Evolutionary conservation across 1,284 basidiomycete genomes (phyloP), one percentile per base, ranked within the genome.

Genomic region (Caloboletus firmus): DNA sequence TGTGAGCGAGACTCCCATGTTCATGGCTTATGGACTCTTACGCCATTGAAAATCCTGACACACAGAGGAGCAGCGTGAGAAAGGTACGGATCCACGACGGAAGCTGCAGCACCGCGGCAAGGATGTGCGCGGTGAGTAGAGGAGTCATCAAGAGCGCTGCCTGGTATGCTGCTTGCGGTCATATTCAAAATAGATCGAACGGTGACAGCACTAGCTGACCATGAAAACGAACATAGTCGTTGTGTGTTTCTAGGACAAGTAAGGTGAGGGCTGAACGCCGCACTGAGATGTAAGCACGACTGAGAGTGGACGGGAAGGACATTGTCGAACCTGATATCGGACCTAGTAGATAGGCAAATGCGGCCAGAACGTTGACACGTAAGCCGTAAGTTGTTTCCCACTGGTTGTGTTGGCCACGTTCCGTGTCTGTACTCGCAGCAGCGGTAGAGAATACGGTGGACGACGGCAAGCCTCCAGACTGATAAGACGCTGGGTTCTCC

Each of bases 161-260:
- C 72, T 93, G 90, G 65, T 91, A 92, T 39, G 88, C 89, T 91
- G 59, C 26, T 53, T 26, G 46, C n/a, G 54, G 42, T 44, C 43
- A 51, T 13, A 51, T 44, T 45, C 48, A 59, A n/a, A 56, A 32
- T 10, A 24, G n/a, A 45, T 30, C 26, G 44, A 45, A 52, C 17
- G 41, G 30, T 36, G 51, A 44, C 28, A n/a, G n/a, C 9, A 51
- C 24, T 24, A 9, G 41, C 80, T 62, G 54, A 88, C 88, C 85
- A 67, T 91, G 89, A 69, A 91, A 91, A 52, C 89, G 83, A 58
- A 91, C 84, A 62, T 84, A 89, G 71, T 91, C 89, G 61, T 90
- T 91, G 60, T 84, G 81, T 10, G 86, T 92, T 69, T 93, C 90
- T 20, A 86, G 59, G n/a, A 91, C 81, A 9, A 93, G 79, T 40